Conservation (phyloP, 495 filamentous ascomycete genomes). For the Podospora appendiculata region DNA sequence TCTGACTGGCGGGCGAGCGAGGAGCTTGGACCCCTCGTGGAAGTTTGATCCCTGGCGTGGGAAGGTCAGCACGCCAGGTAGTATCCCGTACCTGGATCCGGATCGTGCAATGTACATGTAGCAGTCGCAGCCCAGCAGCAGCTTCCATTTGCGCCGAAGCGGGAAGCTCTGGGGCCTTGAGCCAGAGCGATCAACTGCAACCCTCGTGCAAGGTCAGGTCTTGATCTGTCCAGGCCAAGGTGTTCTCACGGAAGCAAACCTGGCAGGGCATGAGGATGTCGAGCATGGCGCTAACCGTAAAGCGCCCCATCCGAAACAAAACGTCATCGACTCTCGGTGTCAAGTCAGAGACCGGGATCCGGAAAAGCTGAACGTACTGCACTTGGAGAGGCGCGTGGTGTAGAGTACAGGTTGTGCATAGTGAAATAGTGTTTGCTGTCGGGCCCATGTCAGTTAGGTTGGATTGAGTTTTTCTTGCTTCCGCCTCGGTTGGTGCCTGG, state of each 20-base stretch:
- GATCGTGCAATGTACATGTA: too few species aligned
- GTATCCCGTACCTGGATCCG: too few species aligned
- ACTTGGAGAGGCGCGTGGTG: not conserved
- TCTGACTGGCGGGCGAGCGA: constrained; percentile 6
- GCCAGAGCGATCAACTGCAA: too few species aligned
- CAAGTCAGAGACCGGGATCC: not conserved
- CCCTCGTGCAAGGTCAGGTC: not conserved
- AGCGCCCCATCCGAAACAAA: not conserved
- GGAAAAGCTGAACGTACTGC: not conserved
- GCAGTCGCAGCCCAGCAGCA: too few species aligned
- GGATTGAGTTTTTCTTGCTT: too few species aligned
- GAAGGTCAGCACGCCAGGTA: not conserved
- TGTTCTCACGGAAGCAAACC: not conserved
- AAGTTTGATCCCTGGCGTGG: not conserved
- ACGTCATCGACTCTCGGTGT: not conserved
- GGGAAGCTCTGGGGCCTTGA: not conserved
- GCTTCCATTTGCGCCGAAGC: not conserved
- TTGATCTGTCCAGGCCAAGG: not conserved
- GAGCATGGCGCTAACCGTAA: not conserved
- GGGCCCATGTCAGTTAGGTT: too few species aligned
- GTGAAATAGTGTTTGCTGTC: too few species aligned
- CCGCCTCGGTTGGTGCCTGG: too few species aligned
- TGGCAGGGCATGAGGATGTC: not conserved
- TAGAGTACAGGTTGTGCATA: not conserved
- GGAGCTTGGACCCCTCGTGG: constrained; percentile 12